phyloP scores from a whole-genome alignment of 345 rosid genomes.

The Passiflora organensis region DNA sequence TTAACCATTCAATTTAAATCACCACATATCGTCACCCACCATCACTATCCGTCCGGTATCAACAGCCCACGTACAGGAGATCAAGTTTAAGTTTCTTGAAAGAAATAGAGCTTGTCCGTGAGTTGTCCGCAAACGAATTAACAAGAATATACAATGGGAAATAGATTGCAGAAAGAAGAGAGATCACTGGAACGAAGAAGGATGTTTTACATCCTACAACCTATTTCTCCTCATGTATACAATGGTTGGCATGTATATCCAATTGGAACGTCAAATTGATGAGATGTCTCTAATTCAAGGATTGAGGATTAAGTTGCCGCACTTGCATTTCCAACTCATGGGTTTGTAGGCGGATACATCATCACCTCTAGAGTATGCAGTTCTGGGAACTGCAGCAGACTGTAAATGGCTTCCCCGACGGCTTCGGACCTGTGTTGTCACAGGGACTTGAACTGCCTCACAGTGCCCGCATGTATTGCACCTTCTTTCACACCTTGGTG shows the following conservation, averaged over 20 bases:
- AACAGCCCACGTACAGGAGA: not conserved
- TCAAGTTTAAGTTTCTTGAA: not conserved
- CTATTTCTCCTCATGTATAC: not conserved
- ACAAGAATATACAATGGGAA: not conserved
- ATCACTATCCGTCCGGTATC: not conserved
- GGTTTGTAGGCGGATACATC: slow-evolving; percentile 63
- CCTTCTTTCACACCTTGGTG: slow-evolving; percentile 55
- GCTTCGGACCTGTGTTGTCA: slow-evolving; percentile 23
- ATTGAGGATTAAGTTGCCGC: slow-evolving; percentile 48
- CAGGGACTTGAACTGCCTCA: slow-evolving; percentile 63
- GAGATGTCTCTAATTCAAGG: slow-evolving; percentile 33
- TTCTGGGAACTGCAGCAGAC: slow-evolving; percentile 15
- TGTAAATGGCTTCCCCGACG: slow-evolving; percentile 14
- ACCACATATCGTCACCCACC: slow-evolving; percentile 12
- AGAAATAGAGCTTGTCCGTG: no score
- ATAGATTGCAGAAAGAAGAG: not conserved
- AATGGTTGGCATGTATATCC: not conserved
- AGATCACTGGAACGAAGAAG: not conserved
- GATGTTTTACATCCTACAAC: no score
- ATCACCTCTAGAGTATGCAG: slow-evolving; percentile 42
- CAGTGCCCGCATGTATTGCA: slow-evolving; percentile 50
- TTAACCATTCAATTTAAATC: not conserved
- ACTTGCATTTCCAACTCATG: slow-evolving; percentile 75
- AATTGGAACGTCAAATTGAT: no score
- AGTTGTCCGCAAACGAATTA: not conserved